A percentile compares a stretch with the other conserved stretches of the same genome.
Evolutionary conservation across 352 stramenopile genomes (phyloP).

Genomic region (Aphanomyces invadans): DNA sequence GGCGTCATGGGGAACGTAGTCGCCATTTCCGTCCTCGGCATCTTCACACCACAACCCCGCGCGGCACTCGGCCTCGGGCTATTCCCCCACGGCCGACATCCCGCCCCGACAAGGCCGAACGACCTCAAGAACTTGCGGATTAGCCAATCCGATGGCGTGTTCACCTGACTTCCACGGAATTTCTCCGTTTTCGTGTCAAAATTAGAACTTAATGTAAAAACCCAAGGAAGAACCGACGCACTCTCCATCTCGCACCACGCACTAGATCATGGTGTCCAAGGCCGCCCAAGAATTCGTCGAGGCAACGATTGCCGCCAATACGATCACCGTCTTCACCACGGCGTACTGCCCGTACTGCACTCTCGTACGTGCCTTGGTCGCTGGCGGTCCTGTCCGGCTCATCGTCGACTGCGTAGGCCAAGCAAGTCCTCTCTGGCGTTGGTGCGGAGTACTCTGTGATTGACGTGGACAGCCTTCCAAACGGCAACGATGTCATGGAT

Average conservation of each 20-base stretch:
- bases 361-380: conserved; percentile 30
- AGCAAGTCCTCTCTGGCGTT: conserved; percentile 65
- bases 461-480: conserved; percentile 59
- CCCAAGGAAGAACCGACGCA: too few species aligned
- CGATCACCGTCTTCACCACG: conserved; percentile 87
- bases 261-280: background rate
- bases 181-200: too few species aligned
- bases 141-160: too few species aligned
- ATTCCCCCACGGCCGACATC: too few species aligned
- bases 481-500: conserved; percentile 80
- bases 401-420: conserved; percentile 43
- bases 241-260: background rate
- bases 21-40: too few species aligned
- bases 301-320: conserved; percentile 37
- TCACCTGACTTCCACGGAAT: background rate
- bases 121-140: too few species aligned
- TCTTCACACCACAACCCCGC: too few species aligned
- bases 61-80: too few species aligned
- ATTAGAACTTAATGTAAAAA: too few species aligned
- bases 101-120: too few species aligned
- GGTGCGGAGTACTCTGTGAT: conserved; percentile 51
- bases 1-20: too few species aligned
- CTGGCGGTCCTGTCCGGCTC: background rate
- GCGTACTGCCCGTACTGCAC: conserved; percentile 91
- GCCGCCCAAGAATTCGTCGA: conserved; percentile 51